phyloP scores from a whole-genome alignment of 1,284 basidiomycete species.

The Peniophora sp. region DNA sequence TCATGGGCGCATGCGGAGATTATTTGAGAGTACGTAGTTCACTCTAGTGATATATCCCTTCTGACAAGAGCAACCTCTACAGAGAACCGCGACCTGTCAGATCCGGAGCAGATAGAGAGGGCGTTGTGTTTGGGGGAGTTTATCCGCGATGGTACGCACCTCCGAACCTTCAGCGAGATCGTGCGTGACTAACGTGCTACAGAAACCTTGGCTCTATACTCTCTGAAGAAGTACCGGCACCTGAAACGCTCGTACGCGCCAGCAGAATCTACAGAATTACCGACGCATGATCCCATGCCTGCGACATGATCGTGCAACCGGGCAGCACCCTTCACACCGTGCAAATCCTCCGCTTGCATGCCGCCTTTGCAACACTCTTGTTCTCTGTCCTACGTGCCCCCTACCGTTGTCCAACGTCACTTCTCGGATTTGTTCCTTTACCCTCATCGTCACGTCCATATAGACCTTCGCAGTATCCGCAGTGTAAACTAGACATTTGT shows the following conservation, averaged over 20 bases:
- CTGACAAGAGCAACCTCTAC: slow-evolving; percentile 1
- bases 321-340: too few species aligned
- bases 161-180: neutral
- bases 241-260: slow-evolving; percentile 74
- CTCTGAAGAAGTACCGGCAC: slow-evolving; percentile 81
- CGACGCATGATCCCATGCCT: too few species aligned
- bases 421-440: too few species aligned
- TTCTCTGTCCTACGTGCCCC: too few species aligned
- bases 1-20: slow-evolving; percentile 54
- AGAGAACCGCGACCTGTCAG: slow-evolving; percentile 70
- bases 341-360: too few species aligned
- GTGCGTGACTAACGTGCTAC: slow-evolving; percentile 2
- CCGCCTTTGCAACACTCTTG: too few species aligned
- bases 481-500: too few species aligned
- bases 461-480: too few species aligned
- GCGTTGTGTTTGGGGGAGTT: slow-evolving; percentile 78
- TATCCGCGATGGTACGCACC: slow-evolving; percentile 76
- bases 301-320: too few species aligned
- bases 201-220: slow-evolving; percentile 86
- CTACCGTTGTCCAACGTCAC: too few species aligned
- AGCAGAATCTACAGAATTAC: too few species aligned
- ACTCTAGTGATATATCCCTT: neutral
- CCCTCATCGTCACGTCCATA: too few species aligned
- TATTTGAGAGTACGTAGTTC: slow-evolving; percentile 59
- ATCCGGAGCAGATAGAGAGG: slow-evolving; percentile 69